These are phyloP conservation scores for Yarrowia porcina DNA, from an alignment of 805 yeast species.

Conservation along the genomic window DNA sequence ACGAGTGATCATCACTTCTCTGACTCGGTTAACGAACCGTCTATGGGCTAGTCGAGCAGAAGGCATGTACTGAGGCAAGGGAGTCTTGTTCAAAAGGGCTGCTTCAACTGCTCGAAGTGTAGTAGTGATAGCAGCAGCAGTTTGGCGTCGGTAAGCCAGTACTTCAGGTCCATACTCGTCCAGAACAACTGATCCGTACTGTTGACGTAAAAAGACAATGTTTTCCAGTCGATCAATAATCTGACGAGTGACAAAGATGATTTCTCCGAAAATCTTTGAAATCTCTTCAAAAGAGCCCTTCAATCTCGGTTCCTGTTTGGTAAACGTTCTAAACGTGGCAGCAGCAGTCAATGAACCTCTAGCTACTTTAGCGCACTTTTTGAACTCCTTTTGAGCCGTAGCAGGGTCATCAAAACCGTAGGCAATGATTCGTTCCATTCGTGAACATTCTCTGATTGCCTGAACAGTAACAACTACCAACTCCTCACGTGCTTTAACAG, in stretches of 20 bases:
- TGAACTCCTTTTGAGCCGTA: constrained; percentile 38
- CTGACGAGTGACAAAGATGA: constrained; percentile 47
- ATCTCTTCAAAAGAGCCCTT: constrained; percentile 47
- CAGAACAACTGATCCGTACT: constrained; percentile 47
- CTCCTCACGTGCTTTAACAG: constrained; percentile 48
- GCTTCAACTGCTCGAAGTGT: constrained; percentile 45
- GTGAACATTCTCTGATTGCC: constrained; percentile 43
- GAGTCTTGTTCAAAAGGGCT: constrained; percentile 46
- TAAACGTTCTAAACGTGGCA: constrained; percentile 35
- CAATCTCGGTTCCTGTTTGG: constrained; percentile 45
- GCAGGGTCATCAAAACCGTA: constrained; percentile 42
- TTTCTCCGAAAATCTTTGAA: constrained; percentile 44
- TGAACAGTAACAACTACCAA: constrained; percentile 44
- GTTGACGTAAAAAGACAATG: constrained; percentile 43
- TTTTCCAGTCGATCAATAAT: constrained; percentile 49
- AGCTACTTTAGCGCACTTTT: constrained; percentile 40
- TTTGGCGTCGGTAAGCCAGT: constrained; percentile 46
- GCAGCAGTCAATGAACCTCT: constrained; percentile 44
- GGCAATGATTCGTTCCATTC: constrained; percentile 42
- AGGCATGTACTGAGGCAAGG: constrained; percentile 51
- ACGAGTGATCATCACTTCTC: constrained; percentile 37
- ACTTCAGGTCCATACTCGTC: constrained; percentile 45
- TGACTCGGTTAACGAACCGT: constrained; percentile 45
- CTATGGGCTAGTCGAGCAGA: constrained; percentile 49
- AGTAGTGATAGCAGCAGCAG: constrained; percentile 43